Percentiles rank a stretch among this genome's conserved stretches.
Conservation (phyloP, 345 rosid species). For the Dimocarpus longan region DNA sequence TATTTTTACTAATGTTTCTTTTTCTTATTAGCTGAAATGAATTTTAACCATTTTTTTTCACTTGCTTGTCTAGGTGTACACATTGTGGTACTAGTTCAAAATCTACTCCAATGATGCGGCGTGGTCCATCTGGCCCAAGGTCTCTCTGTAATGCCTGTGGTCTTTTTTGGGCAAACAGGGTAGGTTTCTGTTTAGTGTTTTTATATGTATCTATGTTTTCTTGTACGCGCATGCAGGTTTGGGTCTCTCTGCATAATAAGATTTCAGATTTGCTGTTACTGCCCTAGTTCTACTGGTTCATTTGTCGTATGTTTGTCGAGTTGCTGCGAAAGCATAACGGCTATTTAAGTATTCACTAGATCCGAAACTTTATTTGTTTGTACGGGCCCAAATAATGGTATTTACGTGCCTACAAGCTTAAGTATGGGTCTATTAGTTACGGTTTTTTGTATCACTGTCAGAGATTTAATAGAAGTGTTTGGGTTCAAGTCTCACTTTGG, state of each 20-base stretch:
- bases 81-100: constrained; percentile 91
- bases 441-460: neutral
- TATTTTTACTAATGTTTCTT: neutral
- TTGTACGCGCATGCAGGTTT: neutral
- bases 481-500: neutral
- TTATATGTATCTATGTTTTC: constrained; percentile 1
- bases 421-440: neutral
- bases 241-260: neutral
- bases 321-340: neutral
- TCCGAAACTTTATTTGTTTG: neutral
- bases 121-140: constrained; percentile 96
- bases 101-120: constrained; percentile 98
- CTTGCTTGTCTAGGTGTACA: constrained; percentile 59
- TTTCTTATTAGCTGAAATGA: neutral
- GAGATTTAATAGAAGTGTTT: neutral
- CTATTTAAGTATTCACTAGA: neutral
- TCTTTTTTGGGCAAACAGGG: constrained; percentile 93
- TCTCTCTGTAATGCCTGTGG: constrained; percentile 99
- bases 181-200: constrained; percentile 30
- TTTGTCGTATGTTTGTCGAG: neutral
- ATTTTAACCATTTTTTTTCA: neutral
- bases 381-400: neutral
- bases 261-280: neutral
- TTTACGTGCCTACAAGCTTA: neutral
- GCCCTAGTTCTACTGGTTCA: neutral